Base-by-base conservation (phyloP, 176 grass and related monocot genomes). In the Aegilops sharonensis region DNA sequence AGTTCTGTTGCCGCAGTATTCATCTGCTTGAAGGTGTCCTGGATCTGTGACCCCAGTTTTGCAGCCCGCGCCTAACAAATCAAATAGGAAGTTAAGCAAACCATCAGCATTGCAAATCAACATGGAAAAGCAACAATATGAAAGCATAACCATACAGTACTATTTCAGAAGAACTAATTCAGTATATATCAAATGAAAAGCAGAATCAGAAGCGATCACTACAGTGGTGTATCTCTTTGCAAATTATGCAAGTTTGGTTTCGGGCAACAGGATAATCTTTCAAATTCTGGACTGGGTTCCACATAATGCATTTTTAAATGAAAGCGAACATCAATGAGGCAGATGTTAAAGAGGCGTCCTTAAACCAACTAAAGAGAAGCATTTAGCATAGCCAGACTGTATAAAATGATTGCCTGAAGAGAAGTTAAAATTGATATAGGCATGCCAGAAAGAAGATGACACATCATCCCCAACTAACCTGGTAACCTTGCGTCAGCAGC, bases 1-100 rank as follows among this genome's bases (percentile, higher is more conserved):
- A 92, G 82, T 85, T 98, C 97, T 17, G 92, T 96, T 72, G 90
- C 87, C 57, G 92, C 79, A 32, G 90, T 98, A 78, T 92, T 76
- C 90, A 95, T 92, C 77, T 98, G 93, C 82, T 98, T 94, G 79
- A 88, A 94, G 27, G 94, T 94, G 21, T 89, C 91, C 57, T 98
- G 93, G 63, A 93, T 85, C 80, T 98, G 93, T 39, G 86, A 92
- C 71, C 88, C 94, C 35, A 98, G 59, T 73, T 98, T 94, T 43
- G 82, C 88, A 79, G 92, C 87, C 52, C 86, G 79, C 29, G 34
- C 67, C 93, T 98, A 83, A 77, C 64, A 75, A 68, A 78, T 77
- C 68, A 94, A 83, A 88, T 74, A 67, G 64, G 4, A 80, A 3
- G 29, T 76, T 13, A 68, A 56, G 25, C 21, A 86, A 45, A 80